These are phyloP conservation scores for Apiospora marii DNA, from an alignment of 2,329 filamentous ascomycete genomes.

Conservation along the genomic window DNA sequence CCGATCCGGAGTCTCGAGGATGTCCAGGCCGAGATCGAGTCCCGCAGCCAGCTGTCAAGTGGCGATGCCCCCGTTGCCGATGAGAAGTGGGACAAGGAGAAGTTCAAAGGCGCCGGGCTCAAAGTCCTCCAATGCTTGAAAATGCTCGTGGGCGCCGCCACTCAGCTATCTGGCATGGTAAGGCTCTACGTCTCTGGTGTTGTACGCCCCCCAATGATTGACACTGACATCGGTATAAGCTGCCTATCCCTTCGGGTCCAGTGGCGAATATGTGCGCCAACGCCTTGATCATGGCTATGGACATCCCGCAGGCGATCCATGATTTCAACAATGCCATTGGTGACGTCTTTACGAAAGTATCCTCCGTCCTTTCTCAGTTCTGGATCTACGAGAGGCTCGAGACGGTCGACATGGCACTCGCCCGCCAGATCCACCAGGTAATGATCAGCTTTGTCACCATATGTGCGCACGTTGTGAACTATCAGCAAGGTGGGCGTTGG, in stretches of 20 bases:
- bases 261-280: neutral
- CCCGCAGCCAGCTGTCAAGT: neutral
- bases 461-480: conserved; percentile 40
- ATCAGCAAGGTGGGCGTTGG: conserved; percentile 35
- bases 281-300: neutral
- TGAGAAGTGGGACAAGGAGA: conserved; percentile 36
- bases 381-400: neutral
- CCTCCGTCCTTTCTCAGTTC: neutral
- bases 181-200: no score
- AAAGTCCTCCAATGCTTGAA: conserved; percentile 37
- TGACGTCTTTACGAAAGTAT: neutral
- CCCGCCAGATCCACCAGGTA: conserved; percentile 23
- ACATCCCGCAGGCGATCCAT: neutral
- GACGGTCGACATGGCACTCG: neutral
- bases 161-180: conserved; percentile 34
- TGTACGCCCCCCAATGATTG: no score
- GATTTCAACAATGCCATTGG: neutral
- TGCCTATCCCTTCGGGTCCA: neutral
- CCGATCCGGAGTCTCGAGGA: neutral
- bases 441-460: conserved; percentile 39
- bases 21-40: neutral
- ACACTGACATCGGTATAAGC: neutral
- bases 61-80: neutral
- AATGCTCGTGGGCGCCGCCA: conserved; percentile 34
- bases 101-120: conserved; percentile 32